These are phyloP conservation scores for Cydonia oblonga DNA, from an alignment of 331 rosid genomes.

Conservation along the genomic window DNA sequence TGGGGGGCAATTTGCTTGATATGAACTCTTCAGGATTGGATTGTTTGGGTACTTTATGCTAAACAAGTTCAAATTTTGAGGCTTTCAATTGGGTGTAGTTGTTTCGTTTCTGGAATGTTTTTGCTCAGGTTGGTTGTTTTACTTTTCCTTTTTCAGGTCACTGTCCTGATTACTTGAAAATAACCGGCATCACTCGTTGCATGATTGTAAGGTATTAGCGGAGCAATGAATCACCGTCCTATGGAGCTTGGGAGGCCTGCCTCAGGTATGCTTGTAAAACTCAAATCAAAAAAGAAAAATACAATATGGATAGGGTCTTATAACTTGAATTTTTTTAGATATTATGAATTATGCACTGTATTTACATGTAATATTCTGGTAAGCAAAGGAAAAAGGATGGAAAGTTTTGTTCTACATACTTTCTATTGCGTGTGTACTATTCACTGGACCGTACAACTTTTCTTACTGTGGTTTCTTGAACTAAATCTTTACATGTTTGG, in stretches of 20 bases:
- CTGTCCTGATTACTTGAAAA: conserved; percentile 11
- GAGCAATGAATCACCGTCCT: conserved; percentile 30
- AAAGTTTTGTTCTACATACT: not conserved
- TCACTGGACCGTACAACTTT: not conserved
- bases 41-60: not conserved
- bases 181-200: conserved; percentile 10
- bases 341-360: not conserved
- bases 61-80: not conserved
- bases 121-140: not conserved
- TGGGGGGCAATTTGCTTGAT: not conserved
- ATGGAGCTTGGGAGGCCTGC: conserved; percentile 49
- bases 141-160: conserved; percentile 10
- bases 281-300: not conserved
- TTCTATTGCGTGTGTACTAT: not conserved
- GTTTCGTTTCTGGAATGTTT: not conserved
- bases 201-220: conserved; percentile 22
- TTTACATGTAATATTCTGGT: not conserved
- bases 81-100: not conserved
- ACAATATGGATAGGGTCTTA: not conserved
- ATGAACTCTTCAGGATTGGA: not conserved
- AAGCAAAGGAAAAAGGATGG: too few relatives aligned
- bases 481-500: not conserved
- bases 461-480: not conserved
- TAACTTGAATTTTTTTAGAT: not conserved
- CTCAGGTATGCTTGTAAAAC: conserved; percentile 45